These are phyloP conservation scores for Allium cepa DNA, from an alignment of 106 monocot genomes.

Conservation along the genomic window DNA sequence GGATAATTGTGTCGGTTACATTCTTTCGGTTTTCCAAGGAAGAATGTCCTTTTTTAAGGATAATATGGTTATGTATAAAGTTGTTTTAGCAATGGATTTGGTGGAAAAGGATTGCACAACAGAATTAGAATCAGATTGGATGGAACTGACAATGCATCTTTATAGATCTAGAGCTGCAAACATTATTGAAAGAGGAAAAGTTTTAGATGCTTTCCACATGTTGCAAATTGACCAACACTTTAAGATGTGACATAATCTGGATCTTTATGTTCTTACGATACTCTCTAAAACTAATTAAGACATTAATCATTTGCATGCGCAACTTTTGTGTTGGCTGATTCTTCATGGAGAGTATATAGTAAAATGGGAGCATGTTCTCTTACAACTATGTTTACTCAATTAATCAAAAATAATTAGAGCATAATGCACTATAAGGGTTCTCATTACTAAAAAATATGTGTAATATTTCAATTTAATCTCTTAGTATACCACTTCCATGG, in stretches of 20 bases:
- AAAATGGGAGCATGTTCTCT: no score
- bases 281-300: not conserved
- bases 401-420: no score
- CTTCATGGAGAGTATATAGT: not conserved
- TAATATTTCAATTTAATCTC: no score
- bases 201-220: slow-evolving; percentile 50
- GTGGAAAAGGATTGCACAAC: not conserved
- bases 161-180: slow-evolving; percentile 16
- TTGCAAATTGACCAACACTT: slow-evolving; percentile 39
- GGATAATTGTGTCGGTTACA: slow-evolving; percentile 20
- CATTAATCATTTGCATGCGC: not conserved
- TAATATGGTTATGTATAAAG: slow-evolving; percentile 11
- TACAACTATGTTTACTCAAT: no score
- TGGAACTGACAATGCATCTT: slow-evolving; percentile 40
- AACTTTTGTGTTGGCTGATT: not conserved
- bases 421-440: no score
- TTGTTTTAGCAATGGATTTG: slow-evolving; percentile 7
- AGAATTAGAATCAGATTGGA: slow-evolving; percentile 44
- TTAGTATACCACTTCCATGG: no score
- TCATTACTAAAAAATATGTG: no score
- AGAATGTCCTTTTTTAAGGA: slow-evolving; percentile 6
- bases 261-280: not conserved
- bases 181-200: slow-evolving; percentile 22
- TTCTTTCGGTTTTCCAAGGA: slow-evolving; percentile 17
- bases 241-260: slow-evolving; percentile 22